These are phyloP conservation scores for Clonostachys byssicola DNA, from an alignment of 2,329 filamentous ascomycete genomes.

Conservation along the genomic window DNA sequence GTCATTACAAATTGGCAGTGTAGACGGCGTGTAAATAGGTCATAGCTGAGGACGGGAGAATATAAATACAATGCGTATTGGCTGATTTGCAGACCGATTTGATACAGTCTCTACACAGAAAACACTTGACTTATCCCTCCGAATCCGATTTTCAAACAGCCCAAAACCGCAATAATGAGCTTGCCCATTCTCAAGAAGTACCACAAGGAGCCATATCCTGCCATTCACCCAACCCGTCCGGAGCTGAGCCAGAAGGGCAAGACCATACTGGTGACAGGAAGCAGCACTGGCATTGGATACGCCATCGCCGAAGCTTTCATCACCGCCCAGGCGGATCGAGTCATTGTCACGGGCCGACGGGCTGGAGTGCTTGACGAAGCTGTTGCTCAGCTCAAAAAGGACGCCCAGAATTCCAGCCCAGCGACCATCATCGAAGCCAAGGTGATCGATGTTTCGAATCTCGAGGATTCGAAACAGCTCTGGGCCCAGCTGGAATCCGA, in stretches of 20 bases:
- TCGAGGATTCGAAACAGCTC: not conserved
- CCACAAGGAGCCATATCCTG: constrained; percentile 25
- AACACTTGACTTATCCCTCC: no score
- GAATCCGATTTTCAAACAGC: no score
- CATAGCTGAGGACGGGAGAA: no score
- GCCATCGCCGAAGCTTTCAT: constrained; percentile 19
- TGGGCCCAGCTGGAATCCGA: constrained; percentile 23
- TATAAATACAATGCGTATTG: no score
- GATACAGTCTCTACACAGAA: no score
- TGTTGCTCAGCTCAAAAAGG: not conserved
- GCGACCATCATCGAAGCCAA: not conserved
- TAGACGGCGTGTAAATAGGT: no score
- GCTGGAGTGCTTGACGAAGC: not conserved
- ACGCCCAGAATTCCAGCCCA: not conserved
- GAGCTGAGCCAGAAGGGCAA: constrained; percentile 28
- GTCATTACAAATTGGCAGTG: no score
- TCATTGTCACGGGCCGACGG: not conserved
- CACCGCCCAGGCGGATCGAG: constrained; percentile 1
- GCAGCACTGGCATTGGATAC: constrained; percentile 31
- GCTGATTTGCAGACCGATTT: no score
- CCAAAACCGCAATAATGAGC: not conserved
- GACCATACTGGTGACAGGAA: constrained; percentile 31
- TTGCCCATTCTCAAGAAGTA: not conserved
- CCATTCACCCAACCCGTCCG: constrained; percentile 27
- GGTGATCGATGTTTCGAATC: not conserved